Evolutionary conservation across 352 stramenopile species (phyloP), one percentile per base, ranked within the genome.

Genomic region (Globisporangium irregulare): DNA sequence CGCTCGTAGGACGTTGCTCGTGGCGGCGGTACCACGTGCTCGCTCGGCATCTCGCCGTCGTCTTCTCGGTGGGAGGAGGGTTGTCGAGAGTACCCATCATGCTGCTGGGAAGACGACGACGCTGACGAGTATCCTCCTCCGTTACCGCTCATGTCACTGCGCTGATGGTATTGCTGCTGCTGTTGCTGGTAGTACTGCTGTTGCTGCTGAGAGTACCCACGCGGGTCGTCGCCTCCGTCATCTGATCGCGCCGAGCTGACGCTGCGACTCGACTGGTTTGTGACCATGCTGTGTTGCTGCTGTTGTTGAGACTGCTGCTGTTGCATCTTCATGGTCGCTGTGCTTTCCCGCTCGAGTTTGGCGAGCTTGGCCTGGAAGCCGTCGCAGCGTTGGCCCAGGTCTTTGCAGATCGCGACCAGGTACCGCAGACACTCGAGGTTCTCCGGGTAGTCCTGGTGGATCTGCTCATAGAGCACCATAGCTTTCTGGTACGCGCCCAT

Each of bases 391-490:
- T 96, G 87, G 3, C 94, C 92, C 22, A 98, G 78, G 59, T 98
- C 92, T 66, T 98, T 98, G 77, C 93, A 98, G 66, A 98, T 96
- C 38, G 92, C 92, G 7, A 99, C 91, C 15, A 99, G 77, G 68
- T 95, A 94, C 25, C 87, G 77, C 53, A 94, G 67, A 73, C 92
- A 98, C 76, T 98, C 94, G 41, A 97, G 81, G 69, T 98, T 98
- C 57, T 98, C 90, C 3, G 95, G 96, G 73, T 98, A 97, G 41
- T 97, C 86, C 53, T 94, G 71, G 77, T 98, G 95, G 64, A 99
- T 96, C 67, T 97, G 78, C 75, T 98, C 86, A 78, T 99, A 99
- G 2, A 98, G 77, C 34, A 94, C 77, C 71, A 99, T 91, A 20
- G 96, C 96, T 24, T 92, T 90, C 50, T 96, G 84, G 70, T 98